Evolutionary conservation across 2,329 filamentous ascomycete species (phyloP).

Genomic region (Mariannaea sp.): DNA sequence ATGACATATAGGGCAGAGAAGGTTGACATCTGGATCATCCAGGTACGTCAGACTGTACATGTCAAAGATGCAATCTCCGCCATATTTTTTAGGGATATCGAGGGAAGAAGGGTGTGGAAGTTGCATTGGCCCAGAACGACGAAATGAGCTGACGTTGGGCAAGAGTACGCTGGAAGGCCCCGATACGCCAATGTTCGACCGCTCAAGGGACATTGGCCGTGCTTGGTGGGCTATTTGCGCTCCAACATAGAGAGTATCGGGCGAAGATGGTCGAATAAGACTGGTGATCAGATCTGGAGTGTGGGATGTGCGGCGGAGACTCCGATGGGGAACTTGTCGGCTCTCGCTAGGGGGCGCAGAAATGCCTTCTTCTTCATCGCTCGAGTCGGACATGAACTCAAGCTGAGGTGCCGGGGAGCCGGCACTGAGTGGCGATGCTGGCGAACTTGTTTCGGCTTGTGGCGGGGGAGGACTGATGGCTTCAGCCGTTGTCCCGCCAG

Average conservation of each 20-base stretch:
- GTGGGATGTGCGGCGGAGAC: constrained; percentile 42
- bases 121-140: constrained; percentile 43
- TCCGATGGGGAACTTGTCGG: constrained; percentile 45
- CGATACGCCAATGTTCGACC: constrained; percentile 19
- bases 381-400: constrained; percentile 42
- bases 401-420: constrained; percentile 15
- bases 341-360: constrained; percentile 43
- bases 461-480: background rate
- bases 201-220: constrained; percentile 25
- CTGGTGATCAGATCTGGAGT: constrained; percentile 48
- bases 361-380: constrained; percentile 41
- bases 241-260: constrained; percentile 42
- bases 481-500: constrained; percentile 3
- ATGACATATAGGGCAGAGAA: constrained; percentile 62
- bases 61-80: constrained; percentile 49
- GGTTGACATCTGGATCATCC: constrained; percentile 50
- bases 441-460: constrained; percentile 22
- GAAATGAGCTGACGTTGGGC: constrained; percentile 34
- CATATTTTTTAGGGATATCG: constrained; percentile 46
- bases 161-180: constrained; percentile 26
- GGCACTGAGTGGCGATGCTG: constrained; percentile 19
- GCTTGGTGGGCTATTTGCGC: constrained; percentile 35
- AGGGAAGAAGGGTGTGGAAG: constrained; percentile 47
- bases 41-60: constrained; percentile 53
- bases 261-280: constrained; percentile 46